phyloP scores from a whole-genome alignment of 2,329 filamentous ascomycete genomes.

The Helotiales sp. region DNA sequence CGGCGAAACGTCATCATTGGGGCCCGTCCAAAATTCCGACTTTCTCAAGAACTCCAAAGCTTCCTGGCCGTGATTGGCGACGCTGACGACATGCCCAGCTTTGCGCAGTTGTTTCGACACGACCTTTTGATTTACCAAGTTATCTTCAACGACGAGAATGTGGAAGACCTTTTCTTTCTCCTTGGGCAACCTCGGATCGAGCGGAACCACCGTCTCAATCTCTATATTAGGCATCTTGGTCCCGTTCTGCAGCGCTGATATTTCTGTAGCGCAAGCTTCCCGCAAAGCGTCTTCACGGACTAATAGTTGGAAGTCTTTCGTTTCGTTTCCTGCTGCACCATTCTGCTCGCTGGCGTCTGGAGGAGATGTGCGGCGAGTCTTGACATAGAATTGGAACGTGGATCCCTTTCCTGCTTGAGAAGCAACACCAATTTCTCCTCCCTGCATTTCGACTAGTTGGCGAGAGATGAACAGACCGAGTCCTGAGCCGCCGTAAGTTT shows the following conservation, averaged over 20 bases:
- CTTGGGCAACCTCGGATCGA: background rate
- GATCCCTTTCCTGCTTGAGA: constrained; percentile 66
- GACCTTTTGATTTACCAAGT: constrained; percentile 59
- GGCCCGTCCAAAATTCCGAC: constrained; percentile 52
- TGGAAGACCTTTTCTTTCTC: constrained; percentile 9
- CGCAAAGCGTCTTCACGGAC: constrained; percentile 17
- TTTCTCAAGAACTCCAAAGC: constrained; percentile 56
- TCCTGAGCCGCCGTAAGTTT: constrained; percentile 73
- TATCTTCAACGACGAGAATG: constrained; percentile 59
- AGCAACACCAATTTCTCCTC: constrained; percentile 74
- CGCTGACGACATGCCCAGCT: constrained; percentile 57
- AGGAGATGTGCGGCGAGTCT: constrained; percentile 42
- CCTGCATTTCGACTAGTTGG: constrained; percentile 74
- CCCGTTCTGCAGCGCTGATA: constrained; percentile 6
- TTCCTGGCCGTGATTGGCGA: constrained; percentile 64
- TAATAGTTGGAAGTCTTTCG: constrained; percentile 13
- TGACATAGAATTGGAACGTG: constrained; percentile 72
- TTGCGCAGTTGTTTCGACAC: constrained; percentile 52
- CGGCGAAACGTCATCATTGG: background rate
- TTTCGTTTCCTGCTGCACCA: background rate
- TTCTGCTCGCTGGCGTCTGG: constrained; percentile 29
- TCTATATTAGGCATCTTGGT: constrained; percentile 1
- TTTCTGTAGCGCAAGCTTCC: constrained; percentile 17
- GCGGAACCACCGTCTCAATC: background rate
- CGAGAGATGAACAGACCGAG: constrained; percentile 77